phyloP scores from a whole-genome alignment of 2,329 filamentous ascomycete genomes.

The Arthrocladium fulminans region DNA sequence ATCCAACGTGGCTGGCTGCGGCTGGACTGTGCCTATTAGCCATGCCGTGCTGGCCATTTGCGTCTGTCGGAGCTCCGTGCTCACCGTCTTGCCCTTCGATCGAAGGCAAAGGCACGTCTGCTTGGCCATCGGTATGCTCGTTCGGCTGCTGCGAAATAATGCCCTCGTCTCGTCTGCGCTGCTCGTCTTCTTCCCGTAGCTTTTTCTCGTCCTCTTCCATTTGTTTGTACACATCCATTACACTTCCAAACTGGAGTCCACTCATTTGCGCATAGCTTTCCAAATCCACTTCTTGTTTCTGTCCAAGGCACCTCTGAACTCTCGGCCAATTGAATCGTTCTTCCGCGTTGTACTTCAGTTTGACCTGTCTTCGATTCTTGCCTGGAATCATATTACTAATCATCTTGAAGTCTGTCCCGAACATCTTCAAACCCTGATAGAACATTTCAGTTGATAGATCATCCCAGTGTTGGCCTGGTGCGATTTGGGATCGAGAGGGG shows the following conservation, averaged over 20 bases:
- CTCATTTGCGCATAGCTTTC: conserved; percentile 39
- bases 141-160: conserved; percentile 16
- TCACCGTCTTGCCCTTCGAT: conserved; percentile 28
- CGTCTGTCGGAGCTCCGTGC: not conserved
- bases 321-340: conserved; percentile 47
- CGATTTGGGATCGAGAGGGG: conserved; percentile 38
- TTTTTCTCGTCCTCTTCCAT: conserved; percentile 37
- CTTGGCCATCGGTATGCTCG: conserved; percentile 14
- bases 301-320: conserved; percentile 44
- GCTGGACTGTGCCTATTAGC: conserved; percentile 2
- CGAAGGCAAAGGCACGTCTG: conserved; percentile 24
- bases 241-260: conserved; percentile 35
- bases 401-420: conserved; percentile 54
- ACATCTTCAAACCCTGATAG: conserved; percentile 54
- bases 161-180: conserved; percentile 19
- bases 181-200: conserved; percentile 34
- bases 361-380: conserved; percentile 52
- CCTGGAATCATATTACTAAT: conserved; percentile 54
- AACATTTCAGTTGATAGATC: conserved; percentile 52
- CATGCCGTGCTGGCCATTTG: not conserved
- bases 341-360: conserved; percentile 55
- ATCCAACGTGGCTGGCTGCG: not conserved
- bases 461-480: conserved; percentile 44
- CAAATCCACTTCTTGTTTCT: conserved; percentile 36
- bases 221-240: conserved; percentile 38